These are phyloP conservation scores for Salix suchowensis DNA, from an alignment of 345 rosid species.

Conservation along the genomic window DNA sequence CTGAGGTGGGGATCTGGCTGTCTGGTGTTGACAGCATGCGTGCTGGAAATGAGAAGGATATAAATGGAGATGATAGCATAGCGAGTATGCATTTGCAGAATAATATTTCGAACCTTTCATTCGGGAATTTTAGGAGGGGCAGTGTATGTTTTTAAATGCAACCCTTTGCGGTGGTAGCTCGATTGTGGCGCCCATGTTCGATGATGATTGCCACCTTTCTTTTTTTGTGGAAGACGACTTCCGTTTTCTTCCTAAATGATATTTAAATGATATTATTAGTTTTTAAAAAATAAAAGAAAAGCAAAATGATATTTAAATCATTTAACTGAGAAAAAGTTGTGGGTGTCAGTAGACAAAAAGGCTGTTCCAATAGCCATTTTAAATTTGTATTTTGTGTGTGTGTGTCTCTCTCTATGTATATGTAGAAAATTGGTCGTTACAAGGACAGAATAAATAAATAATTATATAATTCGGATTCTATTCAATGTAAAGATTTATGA, in stretches of 20 bases:
- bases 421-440: background rate
- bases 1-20: background rate
- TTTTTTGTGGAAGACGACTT: constrained; percentile 14
- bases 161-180: background rate
- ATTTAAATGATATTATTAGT: too few species aligned
- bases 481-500: background rate
- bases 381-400: too few species aligned
- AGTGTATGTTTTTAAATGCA: background rate
- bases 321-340: too few species aligned
- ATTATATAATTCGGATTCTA: background rate
- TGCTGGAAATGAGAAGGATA: constrained; percentile 12
- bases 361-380: too few species aligned
- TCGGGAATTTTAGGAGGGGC: background rate
- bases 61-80: background rate
- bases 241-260: background rate
- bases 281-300: background rate
- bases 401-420: too few species aligned
- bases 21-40: background rate
- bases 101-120: background rate
- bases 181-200: constrained; percentile 41
- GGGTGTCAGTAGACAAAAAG: too few species aligned
- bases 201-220: constrained; percentile 52
- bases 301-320: background rate
- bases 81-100: constrained; percentile 10
- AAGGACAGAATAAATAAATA: background rate